Evolutionary conservation across 768 basidiomycete species (phyloP).

Genomic region (Phlebiopsis flavidoalba): DNA sequence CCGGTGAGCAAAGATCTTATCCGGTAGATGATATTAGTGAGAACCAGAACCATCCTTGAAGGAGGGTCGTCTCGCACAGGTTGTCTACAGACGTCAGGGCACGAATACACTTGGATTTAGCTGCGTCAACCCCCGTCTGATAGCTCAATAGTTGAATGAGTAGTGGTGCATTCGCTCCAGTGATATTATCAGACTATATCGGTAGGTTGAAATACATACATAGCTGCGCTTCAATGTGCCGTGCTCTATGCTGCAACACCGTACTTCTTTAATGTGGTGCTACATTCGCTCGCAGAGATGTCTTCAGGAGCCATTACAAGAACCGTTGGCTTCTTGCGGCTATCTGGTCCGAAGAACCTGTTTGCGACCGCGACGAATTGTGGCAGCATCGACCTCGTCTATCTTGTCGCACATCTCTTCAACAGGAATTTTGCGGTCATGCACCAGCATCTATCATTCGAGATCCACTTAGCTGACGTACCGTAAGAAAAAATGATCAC

Average conservation of each 20-base stretch:
- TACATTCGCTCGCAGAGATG: slow-evolving; percentile 49
- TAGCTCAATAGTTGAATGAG: not conserved
- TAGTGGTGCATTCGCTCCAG: not conserved
- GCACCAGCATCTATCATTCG: slow-evolving; percentile 66
- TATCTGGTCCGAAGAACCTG: slow-evolving; percentile 65
- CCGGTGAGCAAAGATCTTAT: no score
- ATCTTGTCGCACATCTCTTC: slow-evolving; percentile 88
- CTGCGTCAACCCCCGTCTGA: not conserved
- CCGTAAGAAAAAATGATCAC: slow-evolving; percentile 7
- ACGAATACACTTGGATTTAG: no score
- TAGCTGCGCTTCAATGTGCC: not conserved
- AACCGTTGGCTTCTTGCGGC: slow-evolving; percentile 65
- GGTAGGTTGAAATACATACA: not conserved
- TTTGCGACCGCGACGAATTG: slow-evolving; percentile 72
- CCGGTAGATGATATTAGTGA: no score
- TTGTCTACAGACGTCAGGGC: no score
- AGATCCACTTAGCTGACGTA: not conserved
- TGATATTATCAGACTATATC: not conserved
- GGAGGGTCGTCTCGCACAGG: no score
- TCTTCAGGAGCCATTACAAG: slow-evolving; percentile 83
- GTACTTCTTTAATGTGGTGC: slow-evolving; percentile 61
- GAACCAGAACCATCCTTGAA: no score
- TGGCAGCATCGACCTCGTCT: slow-evolving; percentile 64
- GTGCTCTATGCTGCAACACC: slow-evolving; percentile 35
- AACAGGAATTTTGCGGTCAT: slow-evolving; percentile 80